A percentile compares a stretch with the other conserved stretches of the same genome.
phyloP scores from a whole-genome alignment of 2,329 filamentous ascomycete genomes.

The Lecanicillium sp. region DNA sequence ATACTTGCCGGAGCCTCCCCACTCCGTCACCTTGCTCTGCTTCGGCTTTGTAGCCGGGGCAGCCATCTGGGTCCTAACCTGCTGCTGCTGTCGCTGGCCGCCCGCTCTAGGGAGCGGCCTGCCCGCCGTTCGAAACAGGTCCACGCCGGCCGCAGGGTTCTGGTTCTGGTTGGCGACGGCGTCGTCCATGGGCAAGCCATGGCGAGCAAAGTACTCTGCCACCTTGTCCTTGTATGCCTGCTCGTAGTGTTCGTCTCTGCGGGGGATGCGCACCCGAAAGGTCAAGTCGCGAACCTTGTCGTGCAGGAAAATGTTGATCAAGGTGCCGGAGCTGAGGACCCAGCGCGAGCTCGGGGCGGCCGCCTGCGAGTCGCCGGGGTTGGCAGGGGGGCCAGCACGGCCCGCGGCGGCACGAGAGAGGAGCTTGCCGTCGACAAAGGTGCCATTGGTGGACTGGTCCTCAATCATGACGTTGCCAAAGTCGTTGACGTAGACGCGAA shows the following conservation, averaged over 20 bases:
- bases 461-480: slow-evolving; percentile 84
- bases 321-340: slow-evolving; percentile 64
- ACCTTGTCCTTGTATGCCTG: slow-evolving; percentile 63
- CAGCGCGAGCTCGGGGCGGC: slow-evolving; percentile 33
- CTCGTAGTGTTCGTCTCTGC: slow-evolving; percentile 58
- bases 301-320: slow-evolving; percentile 61
- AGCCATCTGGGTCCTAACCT: neutral
- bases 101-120: neutral
- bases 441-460: slow-evolving; percentile 94
- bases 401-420: slow-evolving; percentile 32
- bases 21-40: slow-evolving; percentile 47
- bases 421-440: slow-evolving; percentile 68
- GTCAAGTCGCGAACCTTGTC: slow-evolving; percentile 52
- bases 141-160: slow-evolving; percentile 13
- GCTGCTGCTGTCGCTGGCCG: neutral
- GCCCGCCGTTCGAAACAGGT: slow-evolving; percentile 17
- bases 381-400: slow-evolving; percentile 29
- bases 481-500: slow-evolving; percentile 85
- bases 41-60: slow-evolving; percentile 5
- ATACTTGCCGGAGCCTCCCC: slow-evolving; percentile 79
- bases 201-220: slow-evolving; percentile 50
- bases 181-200: slow-evolving; percentile 17
- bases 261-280: slow-evolving; percentile 81
- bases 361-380: slow-evolving; percentile 20
- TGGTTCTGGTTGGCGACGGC: slow-evolving; percentile 4